Conservation (phyloP, 1,284 basidiomycete species). For the Naganishia cerealis region DNA sequence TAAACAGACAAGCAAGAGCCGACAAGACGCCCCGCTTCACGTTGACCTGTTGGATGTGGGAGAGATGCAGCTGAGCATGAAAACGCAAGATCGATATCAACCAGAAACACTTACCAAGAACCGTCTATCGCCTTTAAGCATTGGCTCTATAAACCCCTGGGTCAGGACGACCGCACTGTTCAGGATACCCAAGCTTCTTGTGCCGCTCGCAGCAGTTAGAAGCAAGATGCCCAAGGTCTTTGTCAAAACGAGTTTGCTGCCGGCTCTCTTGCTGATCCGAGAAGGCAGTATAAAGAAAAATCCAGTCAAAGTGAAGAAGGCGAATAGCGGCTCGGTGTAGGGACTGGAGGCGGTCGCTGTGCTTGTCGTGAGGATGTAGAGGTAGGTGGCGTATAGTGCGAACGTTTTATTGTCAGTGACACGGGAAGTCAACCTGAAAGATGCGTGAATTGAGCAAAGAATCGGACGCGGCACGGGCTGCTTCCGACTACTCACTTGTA, state of each 20-base stretch:
- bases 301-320: slow-evolving; percentile 74
- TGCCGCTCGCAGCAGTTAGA: slow-evolving; percentile 22
- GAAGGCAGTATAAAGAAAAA: slow-evolving; percentile 41
- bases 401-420: slow-evolving; percentile 57
- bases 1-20: slow-evolving; percentile 56
- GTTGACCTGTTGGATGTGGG: slow-evolving; percentile 22
- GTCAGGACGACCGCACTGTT: slow-evolving; percentile 15
- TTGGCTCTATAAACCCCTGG: slow-evolving; percentile 17
- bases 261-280: slow-evolving; percentile 16
- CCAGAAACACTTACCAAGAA: slow-evolving; percentile 4
- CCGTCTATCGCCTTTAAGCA: slow-evolving; percentile 66
- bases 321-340: slow-evolving; percentile 83
- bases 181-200: slow-evolving; percentile 27
- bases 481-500: slow-evolving; percentile 58
- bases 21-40: slow-evolving; percentile 36
- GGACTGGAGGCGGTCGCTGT: slow-evolving; percentile 72
- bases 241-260: neutral
- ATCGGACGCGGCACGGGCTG: neutral
- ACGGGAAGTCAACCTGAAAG: slow-evolving; percentile 45
- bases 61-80: neutral
- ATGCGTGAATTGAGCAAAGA: neutral
- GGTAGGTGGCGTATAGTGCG: slow-evolving; percentile 63
- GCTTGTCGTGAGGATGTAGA: slow-evolving; percentile 78
- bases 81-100: neutral
- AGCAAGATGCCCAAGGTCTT: slow-evolving; percentile 11